Conservation (phyloP, 139 green algal genomes). For the Closterium sp. region DNA sequence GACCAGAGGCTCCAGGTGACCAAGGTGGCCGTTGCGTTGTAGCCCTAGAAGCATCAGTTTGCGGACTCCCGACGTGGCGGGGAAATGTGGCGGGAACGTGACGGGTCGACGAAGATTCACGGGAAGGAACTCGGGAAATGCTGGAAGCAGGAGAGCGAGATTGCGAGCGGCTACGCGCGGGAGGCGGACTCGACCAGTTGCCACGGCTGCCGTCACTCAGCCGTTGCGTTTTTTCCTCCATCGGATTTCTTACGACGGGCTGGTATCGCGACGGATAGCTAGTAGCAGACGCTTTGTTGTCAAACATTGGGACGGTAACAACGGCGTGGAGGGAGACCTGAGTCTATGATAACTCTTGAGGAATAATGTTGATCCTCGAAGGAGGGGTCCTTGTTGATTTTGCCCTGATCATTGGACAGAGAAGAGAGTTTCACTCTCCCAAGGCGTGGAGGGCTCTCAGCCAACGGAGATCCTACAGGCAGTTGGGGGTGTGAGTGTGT, state of each 20-base stretch:
- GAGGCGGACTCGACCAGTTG: neutral
- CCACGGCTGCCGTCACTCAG: neutral
- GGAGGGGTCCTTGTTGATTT: too few relatives aligned
- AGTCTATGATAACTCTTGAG: neutral
- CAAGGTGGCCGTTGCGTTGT: neutral
- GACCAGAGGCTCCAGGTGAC: neutral
- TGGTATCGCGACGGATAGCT: neutral
- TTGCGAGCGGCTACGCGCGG: neutral
- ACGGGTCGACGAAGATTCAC: neutral
- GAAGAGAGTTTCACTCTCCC: too few relatives aligned
- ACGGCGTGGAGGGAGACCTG: too few relatives aligned
- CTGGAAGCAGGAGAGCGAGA: neutral
- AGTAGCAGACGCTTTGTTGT: neutral
- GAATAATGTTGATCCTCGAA: neutral
- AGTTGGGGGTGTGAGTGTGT: too few relatives aligned
- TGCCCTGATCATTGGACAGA: too few relatives aligned
- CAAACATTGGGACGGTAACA: neutral
- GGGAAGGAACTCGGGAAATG: neutral
- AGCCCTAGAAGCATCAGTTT: neutral
- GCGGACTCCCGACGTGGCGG: too few relatives aligned
- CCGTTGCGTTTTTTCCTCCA: neutral
- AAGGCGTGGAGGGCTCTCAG: too few relatives aligned
- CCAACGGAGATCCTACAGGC: too few relatives aligned
- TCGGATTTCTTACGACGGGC: neutral
- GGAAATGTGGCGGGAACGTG: neutral